A percentile compares a stretch with the other conserved stretches of the same genome.
Conservation (phyloP, 2,329 filamentous ascomycete genomes). For the Penicillium sp. region DNA sequence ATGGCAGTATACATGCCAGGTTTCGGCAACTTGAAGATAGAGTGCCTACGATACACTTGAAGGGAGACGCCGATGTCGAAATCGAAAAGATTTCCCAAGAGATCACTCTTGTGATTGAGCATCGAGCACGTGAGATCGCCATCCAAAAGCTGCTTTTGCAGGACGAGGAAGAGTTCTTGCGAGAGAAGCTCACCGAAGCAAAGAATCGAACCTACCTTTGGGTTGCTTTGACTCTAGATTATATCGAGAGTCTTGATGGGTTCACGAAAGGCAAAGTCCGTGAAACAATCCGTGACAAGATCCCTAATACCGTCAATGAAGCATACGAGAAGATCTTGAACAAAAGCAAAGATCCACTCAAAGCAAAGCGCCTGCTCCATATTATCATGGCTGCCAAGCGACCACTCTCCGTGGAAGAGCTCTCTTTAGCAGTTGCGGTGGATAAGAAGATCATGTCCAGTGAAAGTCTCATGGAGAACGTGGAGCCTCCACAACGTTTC, state of each 20-base stretch:
- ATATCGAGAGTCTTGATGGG: not conserved
- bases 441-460: not conserved
- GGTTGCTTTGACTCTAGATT: not conserved
- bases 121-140: not conserved
- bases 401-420: not conserved
- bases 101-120: slow-evolving; percentile 2
- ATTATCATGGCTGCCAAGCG: not conserved
- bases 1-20: not conserved
- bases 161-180: too few species aligned
- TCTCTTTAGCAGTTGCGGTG: not conserved
- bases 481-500: not conserved
- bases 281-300: not conserved
- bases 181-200: too few species aligned
- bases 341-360: not conserved
- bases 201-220: not conserved
- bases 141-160: too few species aligned
- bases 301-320: not conserved
- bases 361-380: not conserved
- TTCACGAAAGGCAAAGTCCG: not conserved
- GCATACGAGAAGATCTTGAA: slow-evolving; percentile 5
- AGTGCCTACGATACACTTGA: too few species aligned
- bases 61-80: too few species aligned
- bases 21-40: too few species aligned
- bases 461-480: not conserved
- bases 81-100: not conserved